Evolutionary conservation across 768 basidiomycete species (phyloP).

Genomic region (Boletus subcaerulescens): DNA sequence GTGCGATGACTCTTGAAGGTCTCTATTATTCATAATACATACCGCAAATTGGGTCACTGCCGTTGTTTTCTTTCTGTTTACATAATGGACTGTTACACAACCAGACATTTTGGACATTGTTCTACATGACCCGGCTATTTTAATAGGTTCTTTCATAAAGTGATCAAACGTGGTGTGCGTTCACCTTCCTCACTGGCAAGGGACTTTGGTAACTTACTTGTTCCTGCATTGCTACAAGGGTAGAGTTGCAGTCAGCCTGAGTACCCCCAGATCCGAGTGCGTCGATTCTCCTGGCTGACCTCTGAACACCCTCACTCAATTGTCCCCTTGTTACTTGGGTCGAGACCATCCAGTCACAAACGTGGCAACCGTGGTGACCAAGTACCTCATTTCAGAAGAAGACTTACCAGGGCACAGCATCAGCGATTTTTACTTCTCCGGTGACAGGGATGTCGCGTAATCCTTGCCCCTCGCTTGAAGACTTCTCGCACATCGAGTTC

Average conservation of each 20-base stretch:
- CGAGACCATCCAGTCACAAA: background rate
- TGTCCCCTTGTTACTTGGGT: background rate
- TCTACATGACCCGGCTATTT: too few species aligned
- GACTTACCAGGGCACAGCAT: slow-evolving; percentile 19
- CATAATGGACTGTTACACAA: background rate
- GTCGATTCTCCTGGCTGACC: background rate
- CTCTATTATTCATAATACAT: background rate
- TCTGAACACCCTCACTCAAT: background rate
- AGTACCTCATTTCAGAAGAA: background rate
- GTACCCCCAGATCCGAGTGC: background rate
- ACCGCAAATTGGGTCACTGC: too few species aligned
- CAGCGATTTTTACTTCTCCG: slow-evolving; percentile 17
- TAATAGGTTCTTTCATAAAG: too few species aligned
- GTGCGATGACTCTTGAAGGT: background rate
- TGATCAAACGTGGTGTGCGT: slow-evolving; percentile 4
- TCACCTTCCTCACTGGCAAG: background rate
- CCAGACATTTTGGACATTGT: too few species aligned
- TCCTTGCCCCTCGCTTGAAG: background rate
- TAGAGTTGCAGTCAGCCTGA: too few species aligned
- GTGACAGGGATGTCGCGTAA: slow-evolving; percentile 21
- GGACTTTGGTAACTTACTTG: slow-evolving; percentile 1
- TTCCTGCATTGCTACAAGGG: too few species aligned
- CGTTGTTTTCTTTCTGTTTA: background rate
- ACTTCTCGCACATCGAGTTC: background rate
- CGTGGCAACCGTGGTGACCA: slow-evolving; percentile 1